Evolutionary conservation across 768 basidiomycete species (phyloP).

Genomic region (Rhizopogon vulgaris): DNA sequence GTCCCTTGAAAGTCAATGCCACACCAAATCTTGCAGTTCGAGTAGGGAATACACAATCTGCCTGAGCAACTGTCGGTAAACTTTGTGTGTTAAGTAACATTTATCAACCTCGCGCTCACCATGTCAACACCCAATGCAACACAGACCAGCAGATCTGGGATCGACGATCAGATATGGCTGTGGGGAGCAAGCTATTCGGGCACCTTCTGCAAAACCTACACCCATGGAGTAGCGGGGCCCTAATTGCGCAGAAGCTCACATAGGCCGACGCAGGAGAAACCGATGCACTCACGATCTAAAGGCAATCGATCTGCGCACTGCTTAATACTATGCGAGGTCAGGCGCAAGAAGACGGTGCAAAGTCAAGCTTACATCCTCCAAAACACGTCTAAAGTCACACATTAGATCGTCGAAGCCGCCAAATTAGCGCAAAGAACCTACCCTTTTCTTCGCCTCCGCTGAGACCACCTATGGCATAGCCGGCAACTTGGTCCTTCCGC

Average conservation of each 20-base stretch:
- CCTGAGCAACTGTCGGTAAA: conserved; percentile 35
- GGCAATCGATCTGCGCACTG: conserved; percentile 79
- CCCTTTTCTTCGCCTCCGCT: conserved; percentile 93
- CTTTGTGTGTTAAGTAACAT: not conserved
- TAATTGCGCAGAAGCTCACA: conserved; percentile 21
- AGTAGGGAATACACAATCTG: conserved; percentile 92
- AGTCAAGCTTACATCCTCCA: conserved; percentile 67
- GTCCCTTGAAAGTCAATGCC: conserved; percentile 76
- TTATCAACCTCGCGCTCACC: conserved; percentile 36
- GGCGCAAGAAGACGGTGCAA: conserved; percentile 2
- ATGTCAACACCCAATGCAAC: conserved; percentile 91
- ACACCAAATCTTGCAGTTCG: conserved; percentile 90
- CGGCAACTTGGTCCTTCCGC: conserved; percentile 70
- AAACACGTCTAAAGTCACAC: conserved; percentile 54
- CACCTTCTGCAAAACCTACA: conserved; percentile 88
- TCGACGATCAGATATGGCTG: not conserved
- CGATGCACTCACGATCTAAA: conserved; percentile 52
- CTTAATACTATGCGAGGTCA: conserved; percentile 50
- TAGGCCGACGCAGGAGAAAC: not conserved
- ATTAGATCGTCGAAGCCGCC: conserved; percentile 3
- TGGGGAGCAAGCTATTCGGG: conserved; percentile 1
- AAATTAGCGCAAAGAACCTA: conserved; percentile 19
- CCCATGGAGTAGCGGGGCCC: conserved; percentile 93
- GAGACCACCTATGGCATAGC: conserved; percentile 86
- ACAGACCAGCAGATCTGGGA: conserved; percentile 77